phyloP scores from a whole-genome alignment of 2,329 filamentous ascomycete species.

The Teratosphaeria gauchensis region DNA sequence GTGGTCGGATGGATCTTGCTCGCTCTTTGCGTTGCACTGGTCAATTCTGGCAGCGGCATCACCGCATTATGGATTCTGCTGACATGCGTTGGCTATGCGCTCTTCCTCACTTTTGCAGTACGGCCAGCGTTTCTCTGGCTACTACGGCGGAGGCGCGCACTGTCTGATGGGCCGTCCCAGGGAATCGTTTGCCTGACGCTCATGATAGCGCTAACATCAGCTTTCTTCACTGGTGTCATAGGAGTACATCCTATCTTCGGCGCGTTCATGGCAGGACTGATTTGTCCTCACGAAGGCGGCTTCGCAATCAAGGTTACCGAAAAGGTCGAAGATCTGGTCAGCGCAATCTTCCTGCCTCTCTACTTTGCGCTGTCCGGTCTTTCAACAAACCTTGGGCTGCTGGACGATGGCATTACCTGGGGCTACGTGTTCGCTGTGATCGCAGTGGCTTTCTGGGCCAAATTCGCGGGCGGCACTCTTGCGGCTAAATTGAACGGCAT shows the following conservation, averaged over 20 bases:
- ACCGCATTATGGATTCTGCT: constrained; percentile 79
- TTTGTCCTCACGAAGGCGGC: constrained; percentile 80
- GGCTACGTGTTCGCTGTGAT: constrained; percentile 81
- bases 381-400: constrained; percentile 74
- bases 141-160: constrained; percentile 61
- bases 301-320: constrained; percentile 87
- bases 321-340: constrained; percentile 87
- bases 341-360: constrained; percentile 72
- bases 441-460: constrained; percentile 70
- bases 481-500: constrained; percentile 68
- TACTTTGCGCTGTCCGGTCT: constrained; percentile 91
- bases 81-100: constrained; percentile 60
- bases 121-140: constrained; percentile 67
- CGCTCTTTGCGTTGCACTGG: constrained; percentile 83
- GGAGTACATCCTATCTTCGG: constrained; percentile 93
- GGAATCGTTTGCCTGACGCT: constrained; percentile 74
- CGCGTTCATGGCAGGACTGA: constrained; percentile 78
- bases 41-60: constrained; percentile 75
- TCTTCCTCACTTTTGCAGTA: constrained; percentile 65
- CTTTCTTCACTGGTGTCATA: constrained; percentile 85
- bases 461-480: constrained; percentile 72
- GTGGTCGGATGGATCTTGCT: constrained; percentile 86
- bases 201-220: constrained; percentile 64
- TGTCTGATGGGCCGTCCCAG: constrained; percentile 84
- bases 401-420: constrained; percentile 77